These are phyloP conservation scores for Neurospora sp. DNA, from an alignment of 495 filamentous ascomycete genomes.

Conservation along the genomic window DNA sequence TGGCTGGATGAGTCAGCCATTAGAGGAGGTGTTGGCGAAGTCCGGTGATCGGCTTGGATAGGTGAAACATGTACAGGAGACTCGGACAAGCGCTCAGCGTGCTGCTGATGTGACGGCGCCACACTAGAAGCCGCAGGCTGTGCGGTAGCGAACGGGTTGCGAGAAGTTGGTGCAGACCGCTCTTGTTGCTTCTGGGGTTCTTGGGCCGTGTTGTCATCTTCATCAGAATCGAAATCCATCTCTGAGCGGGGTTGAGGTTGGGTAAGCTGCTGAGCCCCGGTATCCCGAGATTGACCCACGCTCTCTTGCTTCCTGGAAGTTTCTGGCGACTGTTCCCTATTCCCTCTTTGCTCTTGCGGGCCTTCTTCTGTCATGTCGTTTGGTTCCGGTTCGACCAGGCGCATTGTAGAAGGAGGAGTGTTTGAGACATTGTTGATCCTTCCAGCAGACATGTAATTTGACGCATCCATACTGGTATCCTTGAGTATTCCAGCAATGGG, in stretches of 20 bases:
- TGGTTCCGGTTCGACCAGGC: slow-evolving; percentile 48
- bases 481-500: slow-evolving; percentile 12
- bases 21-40: slow-evolving; percentile 38
- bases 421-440: slow-evolving; percentile 34
- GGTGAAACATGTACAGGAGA: slow-evolving; percentile 70
- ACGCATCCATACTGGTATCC: slow-evolving; percentile 20
- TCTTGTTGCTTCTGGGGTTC: slow-evolving; percentile 4
- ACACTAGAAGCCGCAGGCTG: slow-evolving; percentile 14
- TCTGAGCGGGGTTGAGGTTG: slow-evolving; percentile 39
- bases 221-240: slow-evolving; percentile 42
- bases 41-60: slow-evolving; percentile 32
- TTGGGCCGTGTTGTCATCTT: slow-evolving; percentile 16
- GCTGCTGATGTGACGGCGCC: slow-evolving; percentile 13
- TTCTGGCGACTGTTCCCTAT: slow-evolving; percentile 10
- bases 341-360: slow-evolving; percentile 22
- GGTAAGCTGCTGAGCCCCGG: slow-evolving; percentile 40
- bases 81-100: slow-evolving; percentile 52
- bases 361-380: slow-evolving; percentile 29
- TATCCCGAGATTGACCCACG: slow-evolving; percentile 23
- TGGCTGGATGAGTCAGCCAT: slow-evolving; percentile 57
- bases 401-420: slow-evolving; percentile 45
- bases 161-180: slow-evolving; percentile 16
- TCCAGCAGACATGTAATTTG: slow-evolving; percentile 26
- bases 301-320: slow-evolving; percentile 9
- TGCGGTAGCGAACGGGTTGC: slow-evolving; percentile 15